phyloP scores from a whole-genome alignment of 1,139 yeast genomes.

The Spencermartinsiella ligniputridi region DNA sequence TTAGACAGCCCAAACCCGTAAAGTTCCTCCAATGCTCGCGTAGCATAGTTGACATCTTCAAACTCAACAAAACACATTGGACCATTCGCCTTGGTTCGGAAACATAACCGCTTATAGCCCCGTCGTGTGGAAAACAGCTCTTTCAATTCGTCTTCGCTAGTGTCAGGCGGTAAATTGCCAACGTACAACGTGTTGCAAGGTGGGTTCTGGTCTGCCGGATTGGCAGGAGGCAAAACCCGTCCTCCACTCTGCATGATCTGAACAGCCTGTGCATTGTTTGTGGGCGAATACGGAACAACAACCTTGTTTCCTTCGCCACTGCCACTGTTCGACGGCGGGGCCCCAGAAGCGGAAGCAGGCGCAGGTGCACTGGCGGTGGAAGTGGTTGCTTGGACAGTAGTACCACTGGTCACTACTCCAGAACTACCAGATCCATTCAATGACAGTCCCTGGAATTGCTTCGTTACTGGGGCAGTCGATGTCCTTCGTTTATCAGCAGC shows the following conservation, averaged over 20 bases:
- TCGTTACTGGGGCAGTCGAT: not conserved
- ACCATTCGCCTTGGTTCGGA: slow-evolving; percentile 64
- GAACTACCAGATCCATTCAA: not conserved
- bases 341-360: not conserved
- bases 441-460: not conserved
- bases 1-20: slow-evolving; percentile 80
- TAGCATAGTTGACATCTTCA: slow-evolving; percentile 91
- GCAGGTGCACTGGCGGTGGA: slow-evolving; percentile 6
- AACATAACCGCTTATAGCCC: slow-evolving; percentile 88
- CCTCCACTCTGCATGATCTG: slow-evolving; percentile 37
- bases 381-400: slow-evolving; percentile 1
- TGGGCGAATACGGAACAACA: slow-evolving; percentile 33
- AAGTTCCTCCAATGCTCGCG: slow-evolving; percentile 86
- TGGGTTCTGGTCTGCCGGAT: slow-evolving; percentile 98
- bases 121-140: slow-evolving; percentile 82
- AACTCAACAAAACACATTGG: slow-evolving; percentile 99
- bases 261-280: slow-evolving; percentile 31
- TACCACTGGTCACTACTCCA: not conserved
- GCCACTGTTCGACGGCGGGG: slow-evolving; percentile 5
- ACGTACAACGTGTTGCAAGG: slow-evolving; percentile 97
- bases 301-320: slow-evolving; percentile 22
- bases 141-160: slow-evolving; percentile 88
- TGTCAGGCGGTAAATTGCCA: slow-evolving; percentile 96
- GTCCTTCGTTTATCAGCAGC: slow-evolving; percentile 10
- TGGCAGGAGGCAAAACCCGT: slow-evolving; percentile 85